These are phyloP conservation scores for Fusarium sarcochroum DNA, from an alignment of 2,329 filamentous ascomycete genomes.

Conservation along the genomic window DNA sequence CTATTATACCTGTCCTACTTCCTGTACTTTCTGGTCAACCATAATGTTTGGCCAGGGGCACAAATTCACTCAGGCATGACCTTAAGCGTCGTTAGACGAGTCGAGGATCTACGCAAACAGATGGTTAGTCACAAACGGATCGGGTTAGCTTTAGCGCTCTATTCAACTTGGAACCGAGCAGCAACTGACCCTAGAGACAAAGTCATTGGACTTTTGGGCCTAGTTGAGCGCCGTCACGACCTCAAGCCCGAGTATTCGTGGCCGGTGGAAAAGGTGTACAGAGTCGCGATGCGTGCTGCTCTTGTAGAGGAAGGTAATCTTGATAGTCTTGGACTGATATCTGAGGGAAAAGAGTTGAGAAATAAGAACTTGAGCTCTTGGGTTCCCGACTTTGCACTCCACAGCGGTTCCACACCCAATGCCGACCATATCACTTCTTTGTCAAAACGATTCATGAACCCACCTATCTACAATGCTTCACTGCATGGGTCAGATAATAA, in stretches of 20 bases:
- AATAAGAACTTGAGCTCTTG: background rate
- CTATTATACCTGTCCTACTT: constrained; percentile 12
- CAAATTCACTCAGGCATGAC: background rate
- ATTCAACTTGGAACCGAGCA: constrained; percentile 15
- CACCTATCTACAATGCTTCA: background rate
- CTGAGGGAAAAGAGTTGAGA: background rate
- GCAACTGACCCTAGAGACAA: constrained; percentile 12
- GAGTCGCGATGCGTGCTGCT: constrained; percentile 9
- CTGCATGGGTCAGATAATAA: background rate
- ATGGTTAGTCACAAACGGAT: background rate
- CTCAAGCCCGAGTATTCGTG: constrained; percentile 17
- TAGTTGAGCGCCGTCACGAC: background rate
- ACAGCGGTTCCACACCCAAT: background rate
- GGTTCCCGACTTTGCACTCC: constrained; percentile 11
- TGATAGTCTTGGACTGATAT: constrained; percentile 13
- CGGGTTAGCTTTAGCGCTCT: background rate
- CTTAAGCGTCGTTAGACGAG: background rate
- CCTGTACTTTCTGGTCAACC: background rate
- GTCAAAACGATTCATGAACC: background rate
- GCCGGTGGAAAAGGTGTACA: constrained; percentile 17
- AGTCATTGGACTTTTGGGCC: constrained; percentile 7
- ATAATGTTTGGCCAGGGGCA: background rate
- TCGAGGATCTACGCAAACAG: background rate
- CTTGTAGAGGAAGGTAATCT: constrained; percentile 10
- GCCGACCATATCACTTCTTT: constrained; percentile 8